phyloP scores from a whole-genome alignment of 2,329 filamentous ascomycete species.

The Aspergillus ochraceoroseus region DNA sequence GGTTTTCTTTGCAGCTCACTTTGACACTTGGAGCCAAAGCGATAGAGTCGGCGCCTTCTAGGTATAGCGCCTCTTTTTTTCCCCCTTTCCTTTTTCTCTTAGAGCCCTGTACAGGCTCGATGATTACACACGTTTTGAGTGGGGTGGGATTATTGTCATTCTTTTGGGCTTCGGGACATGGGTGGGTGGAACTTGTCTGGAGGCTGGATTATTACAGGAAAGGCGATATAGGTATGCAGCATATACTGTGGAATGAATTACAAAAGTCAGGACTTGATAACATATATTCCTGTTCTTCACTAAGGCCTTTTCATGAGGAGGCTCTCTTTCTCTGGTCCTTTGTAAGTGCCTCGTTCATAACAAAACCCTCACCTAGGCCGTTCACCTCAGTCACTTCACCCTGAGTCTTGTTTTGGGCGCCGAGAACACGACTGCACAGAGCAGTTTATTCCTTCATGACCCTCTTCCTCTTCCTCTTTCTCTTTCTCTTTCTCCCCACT shows the following conservation, averaged over 20 bases:
- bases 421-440: constrained; percentile 6
- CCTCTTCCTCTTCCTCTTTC: neutral
- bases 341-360: too few relatives aligned
- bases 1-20: neutral
- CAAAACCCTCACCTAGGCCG: neutral
- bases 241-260: constrained; percentile 8
- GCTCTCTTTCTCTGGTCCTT: constrained; percentile 5
- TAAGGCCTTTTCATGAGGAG: neutral
- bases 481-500: constrained; percentile 4
- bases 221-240: constrained; percentile 9
- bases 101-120: neutral
- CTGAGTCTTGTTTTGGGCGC: neutral
- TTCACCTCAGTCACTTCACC: neutral
- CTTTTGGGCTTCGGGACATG: constrained; percentile 2
- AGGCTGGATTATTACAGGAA: neutral
- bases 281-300: constrained; percentile 14
- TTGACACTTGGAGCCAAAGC: constrained; percentile 1
- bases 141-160: constrained; percentile 4
- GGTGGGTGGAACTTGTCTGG: constrained; percentile 1
- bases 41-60: constrained; percentile 4
- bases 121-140: constrained; percentile 4
- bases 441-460: neutral
- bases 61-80: neutral
- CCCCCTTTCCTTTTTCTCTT: constrained; percentile 2
- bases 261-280: constrained; percentile 11